Base-by-base conservation (phyloP, 495 filamentous ascomycete genomes). In the Aspergillus diversus region DNA sequence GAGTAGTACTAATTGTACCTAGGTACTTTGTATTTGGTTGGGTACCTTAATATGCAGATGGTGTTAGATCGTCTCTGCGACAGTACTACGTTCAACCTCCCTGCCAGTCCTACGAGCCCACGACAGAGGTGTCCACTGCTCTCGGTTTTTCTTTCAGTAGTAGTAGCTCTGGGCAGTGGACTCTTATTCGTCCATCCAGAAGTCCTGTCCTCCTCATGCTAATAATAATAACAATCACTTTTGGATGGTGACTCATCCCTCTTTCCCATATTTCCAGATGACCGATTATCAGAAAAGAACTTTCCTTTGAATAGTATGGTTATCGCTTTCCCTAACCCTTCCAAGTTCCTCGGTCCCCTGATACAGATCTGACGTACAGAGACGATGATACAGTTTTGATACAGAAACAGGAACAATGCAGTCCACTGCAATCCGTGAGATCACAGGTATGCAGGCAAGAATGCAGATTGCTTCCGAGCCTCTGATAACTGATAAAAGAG, bases 41-140 rank as follows among this genome's bases (percentile, higher is more conserved):
- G 68, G 65, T 70, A 70, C 63, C 67, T 69, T 61, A 60, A 67
- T 42, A 63, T 66, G 63, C 68, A 66, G 65, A 61, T 64, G 58
- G 66, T 43, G 42, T 57, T 49, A 13, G 59, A 54, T 57, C 46
- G 53, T 37, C 55, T 43, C 51, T 9, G 46, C 35, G 17, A 34
- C n/a, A 9, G n/a, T 55, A 42, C 37, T 35, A 43, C 11, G 39
- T 43, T 13, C 39, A 4, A 43, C 21, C 16, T 47, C 33, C 5
- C 16, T 60, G 16, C 50, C 55, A 34, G 39, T 21, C 35, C 51
- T 12, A 43, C 32, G 12, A 53, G 21, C 16, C 47, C 47, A 55
- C 50, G 39, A 37, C 33, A 21, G 31, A 27, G 21, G 21, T 27
- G 21, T 50, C 16, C 47, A 43, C n/a, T 6, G n/a, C 39, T 11